Evolutionary conservation across 164 flowering plant genomes (phyloP), one percentile per base, ranked within the genome.

Genomic region (Stephania yunnanensis): DNA sequence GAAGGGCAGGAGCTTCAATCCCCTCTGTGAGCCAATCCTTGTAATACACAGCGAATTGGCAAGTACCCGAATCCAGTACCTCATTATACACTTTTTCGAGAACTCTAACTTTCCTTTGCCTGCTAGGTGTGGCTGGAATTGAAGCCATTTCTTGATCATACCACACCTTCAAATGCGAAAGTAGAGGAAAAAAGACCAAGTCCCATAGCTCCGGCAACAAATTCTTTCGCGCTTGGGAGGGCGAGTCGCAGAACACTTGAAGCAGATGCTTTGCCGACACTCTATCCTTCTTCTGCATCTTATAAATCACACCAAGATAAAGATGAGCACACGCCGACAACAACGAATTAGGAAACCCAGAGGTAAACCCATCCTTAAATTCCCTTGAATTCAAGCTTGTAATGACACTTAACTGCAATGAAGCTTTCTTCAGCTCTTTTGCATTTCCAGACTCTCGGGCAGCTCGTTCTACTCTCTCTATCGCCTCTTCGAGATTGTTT

Each of bases 311-410:
- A 84, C 93, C 79, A 71, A 90, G 88, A 80, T 90, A 92, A 50
- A 89, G 78, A 83, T 92, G 97, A 46, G 94, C 93, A 80, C 93
- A 90, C 15, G 95, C 94, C 50, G 93, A 87, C 80, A 90, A 74
- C 75, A 78, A 85, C 30, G 79, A 87, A 81, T 90, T 87, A 3
- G 89, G 87, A 79, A 88, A 72, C 30, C 92, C 91, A 53, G 81
- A 86, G 8, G 91, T 88, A 73, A 76, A 87, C 11, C 86, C 89
- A 77, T 87, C 88, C 71, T 87, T 86, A 78, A 83, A 78, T 71
- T 88, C 88, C 71, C 79, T 79, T 61, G 89, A 82, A 80, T 81
- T 89, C 75, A 92, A 73, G 12, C 94, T 90, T 0, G 92, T 82
- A 72, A 92, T 84, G 29, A 87, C 83, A 82, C 88, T 87, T 10